These are phyloP conservation scores for Barnettozyma botsteinii DNA, from an alignment of 805 yeast species.

Conservation along the genomic window DNA sequence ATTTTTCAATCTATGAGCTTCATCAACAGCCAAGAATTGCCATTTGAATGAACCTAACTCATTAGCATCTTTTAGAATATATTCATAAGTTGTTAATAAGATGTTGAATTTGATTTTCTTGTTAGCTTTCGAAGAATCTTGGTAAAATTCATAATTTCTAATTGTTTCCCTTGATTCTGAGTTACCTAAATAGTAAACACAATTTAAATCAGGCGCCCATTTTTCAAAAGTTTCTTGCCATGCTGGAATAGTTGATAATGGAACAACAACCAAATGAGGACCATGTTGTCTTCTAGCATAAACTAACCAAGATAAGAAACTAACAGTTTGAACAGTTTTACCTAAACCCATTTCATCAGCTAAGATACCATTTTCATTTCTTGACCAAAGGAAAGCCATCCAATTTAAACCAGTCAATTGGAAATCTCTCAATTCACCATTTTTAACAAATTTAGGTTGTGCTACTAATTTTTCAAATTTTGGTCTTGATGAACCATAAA, in stretches of 20 bases:
- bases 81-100: conserved; percentile 92
- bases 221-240: conserved; percentile 99
- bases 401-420: conserved; percentile 97
- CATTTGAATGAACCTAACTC: conserved; percentile 82
- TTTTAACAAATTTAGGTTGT: conserved; percentile 87
- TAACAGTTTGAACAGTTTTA: conserved; percentile 94
- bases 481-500: conserved; percentile 73
- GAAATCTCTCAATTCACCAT: conserved; percentile 92
- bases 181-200: conserved; percentile 90
- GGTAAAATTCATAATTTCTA: conserved; percentile 80
- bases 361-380: conserved; percentile 93
- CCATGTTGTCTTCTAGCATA: conserved; percentile 96
- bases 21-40: conserved; percentile 98
- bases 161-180: conserved; percentile 77
- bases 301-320: conserved; percentile 90
- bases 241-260: conserved; percentile 92
- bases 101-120: conserved; percentile 84
- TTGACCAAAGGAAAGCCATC: conserved; percentile 99
- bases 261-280: conserved; percentile 95
- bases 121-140: conserved; percentile 27
- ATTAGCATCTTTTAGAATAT: conserved; percentile 79
- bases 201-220: conserved; percentile 96
- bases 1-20: conserved; percentile 94
- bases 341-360: conserved; percentile 99
- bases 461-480: conserved; percentile 76